Conservation (phyloP, 352 stramenopile species). For the Elongisporangium undulatum region DNA sequence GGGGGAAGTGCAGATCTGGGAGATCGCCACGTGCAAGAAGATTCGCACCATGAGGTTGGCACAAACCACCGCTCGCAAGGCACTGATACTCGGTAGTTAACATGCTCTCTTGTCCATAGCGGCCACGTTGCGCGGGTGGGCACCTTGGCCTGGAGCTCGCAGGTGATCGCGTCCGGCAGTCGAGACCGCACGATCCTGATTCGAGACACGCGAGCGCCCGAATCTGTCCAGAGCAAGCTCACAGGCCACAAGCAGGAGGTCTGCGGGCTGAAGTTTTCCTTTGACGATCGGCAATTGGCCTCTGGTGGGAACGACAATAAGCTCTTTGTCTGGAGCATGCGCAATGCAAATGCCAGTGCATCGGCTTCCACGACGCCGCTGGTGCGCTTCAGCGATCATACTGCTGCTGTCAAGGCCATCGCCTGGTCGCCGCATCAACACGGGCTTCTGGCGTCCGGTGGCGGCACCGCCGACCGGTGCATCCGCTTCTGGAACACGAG, state of each 20-base stretch:
- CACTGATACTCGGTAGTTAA: not conserved
- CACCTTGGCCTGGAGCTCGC: constrained; percentile 89
- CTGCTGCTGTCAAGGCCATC: constrained; percentile 97
- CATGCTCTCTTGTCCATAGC: constrained; percentile 17
- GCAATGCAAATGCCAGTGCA: constrained; percentile 26
- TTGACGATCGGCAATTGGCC: constrained; percentile 88
- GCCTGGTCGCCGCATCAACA: constrained; percentile 96
- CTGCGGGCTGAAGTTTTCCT: constrained; percentile 96
- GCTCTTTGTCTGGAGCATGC: constrained; percentile 94
- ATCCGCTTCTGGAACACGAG: constrained; percentile 98
- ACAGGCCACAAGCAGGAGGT: constrained; percentile 86
- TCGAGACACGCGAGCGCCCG: constrained; percentile 83
- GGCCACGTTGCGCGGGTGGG: constrained; percentile 92
- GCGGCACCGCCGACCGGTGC: constrained; percentile 94
- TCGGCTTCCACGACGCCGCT: constrained; percentile 54
- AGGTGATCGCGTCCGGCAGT: constrained; percentile 92
- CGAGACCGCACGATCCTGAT: constrained; percentile 93
- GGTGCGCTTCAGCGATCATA: constrained; percentile 93
- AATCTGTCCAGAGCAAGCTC: constrained; percentile 51
- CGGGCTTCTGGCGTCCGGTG: constrained; percentile 93
- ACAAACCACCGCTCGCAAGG: constrained; percentile 8
- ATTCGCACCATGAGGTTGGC: constrained; percentile 90
- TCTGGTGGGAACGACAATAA: constrained; percentile 99
- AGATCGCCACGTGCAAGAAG: constrained; percentile 84
- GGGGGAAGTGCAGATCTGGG: constrained; percentile 96